Evolutionary conservation across 2,329 filamentous ascomycete genomes (phyloP).

Genomic region (Hymenoscyphus fraxineus): DNA sequence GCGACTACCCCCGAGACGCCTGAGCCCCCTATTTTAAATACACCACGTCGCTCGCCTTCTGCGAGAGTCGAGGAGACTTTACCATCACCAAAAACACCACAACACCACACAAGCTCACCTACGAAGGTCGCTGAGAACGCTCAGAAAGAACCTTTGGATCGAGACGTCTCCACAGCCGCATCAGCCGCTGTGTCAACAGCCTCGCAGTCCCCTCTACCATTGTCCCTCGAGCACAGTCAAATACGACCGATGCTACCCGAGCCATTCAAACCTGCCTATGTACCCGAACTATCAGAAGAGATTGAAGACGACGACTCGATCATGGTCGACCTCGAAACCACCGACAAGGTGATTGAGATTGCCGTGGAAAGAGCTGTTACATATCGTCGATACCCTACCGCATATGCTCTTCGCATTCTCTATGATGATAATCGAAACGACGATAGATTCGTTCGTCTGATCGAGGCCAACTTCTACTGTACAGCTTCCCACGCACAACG

Average conservation of each 20-base stretch:
- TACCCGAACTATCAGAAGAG: neutral
- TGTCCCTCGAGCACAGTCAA: slow-evolving; percentile 4
- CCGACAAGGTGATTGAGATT: slow-evolving; percentile 51
- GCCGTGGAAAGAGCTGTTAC: slow-evolving; percentile 57
- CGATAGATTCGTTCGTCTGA: slow-evolving; percentile 50
- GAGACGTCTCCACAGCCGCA: slow-evolving; percentile 13
- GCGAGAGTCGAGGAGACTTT: slow-evolving; percentile 16
- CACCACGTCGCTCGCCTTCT: slow-evolving; percentile 19
- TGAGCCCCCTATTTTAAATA: slow-evolving; percentile 18
- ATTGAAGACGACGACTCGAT: slow-evolving; percentile 1
- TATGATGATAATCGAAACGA: slow-evolving; percentile 56
- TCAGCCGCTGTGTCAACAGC: slow-evolving; percentile 13
- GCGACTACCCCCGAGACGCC: slow-evolving; percentile 29
- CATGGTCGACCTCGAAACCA: slow-evolving; percentile 25
- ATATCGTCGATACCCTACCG: slow-evolving; percentile 56
- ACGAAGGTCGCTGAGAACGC: slow-evolving; percentile 15
- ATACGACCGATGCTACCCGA: slow-evolving; percentile 6
- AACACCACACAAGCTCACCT: slow-evolving; percentile 18
- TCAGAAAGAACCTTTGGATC: slow-evolving; percentile 14
- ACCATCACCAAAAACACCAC: slow-evolving; percentile 14
- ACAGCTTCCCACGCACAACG: slow-evolving; percentile 51
- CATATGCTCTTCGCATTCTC: slow-evolving; percentile 56
- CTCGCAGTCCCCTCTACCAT: slow-evolving; percentile 18
- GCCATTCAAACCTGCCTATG: slow-evolving; percentile 3
- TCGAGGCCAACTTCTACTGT: slow-evolving; percentile 56